These are phyloP conservation scores for Peltaster fructicola DNA, from an alignment of 2,329 filamentous ascomycete species.

Conservation along the genomic window DNA sequence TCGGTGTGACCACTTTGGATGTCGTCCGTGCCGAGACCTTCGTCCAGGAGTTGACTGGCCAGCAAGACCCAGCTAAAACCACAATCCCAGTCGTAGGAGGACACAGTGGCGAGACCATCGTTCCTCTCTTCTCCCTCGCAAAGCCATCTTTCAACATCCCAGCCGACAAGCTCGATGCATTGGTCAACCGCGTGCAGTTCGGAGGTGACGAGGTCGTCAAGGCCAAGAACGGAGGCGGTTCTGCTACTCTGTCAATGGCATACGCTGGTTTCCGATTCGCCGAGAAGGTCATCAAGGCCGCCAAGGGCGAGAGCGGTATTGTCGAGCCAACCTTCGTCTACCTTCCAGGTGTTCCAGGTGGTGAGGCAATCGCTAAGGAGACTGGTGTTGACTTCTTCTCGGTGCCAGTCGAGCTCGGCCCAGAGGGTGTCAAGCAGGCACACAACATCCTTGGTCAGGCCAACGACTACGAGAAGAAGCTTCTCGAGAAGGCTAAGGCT, in stretches of 20 bases:
- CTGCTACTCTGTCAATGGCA: conserved; percentile 85
- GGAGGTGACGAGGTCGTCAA: conserved; percentile 94
- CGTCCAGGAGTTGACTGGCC: conserved; percentile 67
- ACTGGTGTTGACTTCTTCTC: conserved; percentile 88
- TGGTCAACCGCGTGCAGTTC: conserved; percentile 92
- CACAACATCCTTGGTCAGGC: conserved; percentile 59
- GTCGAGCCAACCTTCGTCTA: conserved; percentile 94
- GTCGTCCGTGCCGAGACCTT: conserved; percentile 97
- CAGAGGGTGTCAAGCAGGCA: conserved; percentile 68
- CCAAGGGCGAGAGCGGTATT: conserved; percentile 78
- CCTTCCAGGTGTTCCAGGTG: conserved; percentile 74
- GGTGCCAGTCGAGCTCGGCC: conserved; percentile 78
- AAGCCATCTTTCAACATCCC: conserved; percentile 66
- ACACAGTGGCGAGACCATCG: conserved; percentile 95
- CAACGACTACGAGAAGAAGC: conserved; percentile 74
- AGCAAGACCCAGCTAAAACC: conserved; percentile 64
- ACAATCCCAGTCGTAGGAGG: conserved; percentile 87
- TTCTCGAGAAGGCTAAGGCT: conserved; percentile 56
- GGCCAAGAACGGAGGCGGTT: conserved; percentile 82
- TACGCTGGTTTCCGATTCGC: conserved; percentile 93
- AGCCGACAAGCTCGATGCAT: conserved; percentile 71
- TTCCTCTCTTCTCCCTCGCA: conserved; percentile 88
- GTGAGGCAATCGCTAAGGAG: conserved; percentile 68
- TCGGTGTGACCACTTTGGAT: conserved; percentile 96
- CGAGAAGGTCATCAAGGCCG: conserved; percentile 79